phyloP scores from a whole-genome alignment of 768 basidiomycete genomes.

The Macrolepiota fuliginosa region DNA sequence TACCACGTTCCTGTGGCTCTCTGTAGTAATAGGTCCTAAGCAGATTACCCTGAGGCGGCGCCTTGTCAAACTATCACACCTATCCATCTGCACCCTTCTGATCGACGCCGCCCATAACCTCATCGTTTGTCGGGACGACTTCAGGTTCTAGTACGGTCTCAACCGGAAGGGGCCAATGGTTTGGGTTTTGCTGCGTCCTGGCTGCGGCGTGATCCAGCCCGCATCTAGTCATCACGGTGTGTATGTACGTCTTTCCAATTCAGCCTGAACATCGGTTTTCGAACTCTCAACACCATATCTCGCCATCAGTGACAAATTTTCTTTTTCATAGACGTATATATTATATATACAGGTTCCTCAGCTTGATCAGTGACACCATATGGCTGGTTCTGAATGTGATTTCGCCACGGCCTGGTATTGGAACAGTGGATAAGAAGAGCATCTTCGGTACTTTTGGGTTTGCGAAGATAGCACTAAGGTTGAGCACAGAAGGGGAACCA shows the following conservation, averaged over 20 bases:
- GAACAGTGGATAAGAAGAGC: constrained; percentile 18
- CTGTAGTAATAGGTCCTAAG: constrained; percentile 10
- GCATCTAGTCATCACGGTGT: no score
- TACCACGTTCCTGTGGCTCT: not conserved
- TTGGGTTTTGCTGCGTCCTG: no score
- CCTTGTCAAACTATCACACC: constrained; percentile 23
- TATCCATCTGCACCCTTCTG: constrained; percentile 19
- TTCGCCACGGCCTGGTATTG: constrained; percentile 21
- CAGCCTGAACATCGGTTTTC: not conserved
- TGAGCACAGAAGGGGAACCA: not conserved
- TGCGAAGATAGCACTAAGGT: not conserved
- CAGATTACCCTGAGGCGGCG: constrained; percentile 24
- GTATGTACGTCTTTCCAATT: no score
- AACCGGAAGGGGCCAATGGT: no score
- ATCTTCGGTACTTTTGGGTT: not conserved
- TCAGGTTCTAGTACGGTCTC: no score
- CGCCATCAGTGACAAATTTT: not conserved
- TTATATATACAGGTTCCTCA: constrained; percentile 23
- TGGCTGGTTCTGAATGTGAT: constrained; percentile 21
- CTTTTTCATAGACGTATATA: constrained; percentile 17
- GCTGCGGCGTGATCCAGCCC: no score
- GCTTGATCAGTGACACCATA: constrained; percentile 18
- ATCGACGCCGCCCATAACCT: constrained; percentile 16
- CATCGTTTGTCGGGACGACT: no score
- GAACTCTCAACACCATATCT: no score